Conservation (phyloP, 202 grass and related monocot genomes). For the Tripidium arundinaceum region DNA sequence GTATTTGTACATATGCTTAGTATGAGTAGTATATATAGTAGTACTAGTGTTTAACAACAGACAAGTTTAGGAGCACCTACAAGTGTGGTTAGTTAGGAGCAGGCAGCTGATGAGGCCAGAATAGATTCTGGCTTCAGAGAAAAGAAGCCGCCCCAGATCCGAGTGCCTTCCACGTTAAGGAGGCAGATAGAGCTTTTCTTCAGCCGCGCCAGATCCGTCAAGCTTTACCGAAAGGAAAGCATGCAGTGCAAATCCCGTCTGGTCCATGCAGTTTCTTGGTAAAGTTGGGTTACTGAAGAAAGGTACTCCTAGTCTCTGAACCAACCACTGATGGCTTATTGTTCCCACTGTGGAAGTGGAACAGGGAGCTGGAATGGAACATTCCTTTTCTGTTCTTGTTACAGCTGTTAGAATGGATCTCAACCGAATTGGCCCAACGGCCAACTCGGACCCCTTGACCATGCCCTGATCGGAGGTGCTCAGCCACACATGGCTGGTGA, state of each 20-base stretch:
- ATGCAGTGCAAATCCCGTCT: neutral
- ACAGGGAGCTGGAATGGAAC: neutral
- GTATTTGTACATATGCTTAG: neutral
- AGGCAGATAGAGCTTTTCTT: constrained; percentile 24
- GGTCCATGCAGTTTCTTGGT: neutral
- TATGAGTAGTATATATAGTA: neutral
- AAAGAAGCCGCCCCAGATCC: neutral
- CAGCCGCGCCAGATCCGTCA: constrained; percentile 17
- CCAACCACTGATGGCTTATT: neutral
- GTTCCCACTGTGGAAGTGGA: neutral
- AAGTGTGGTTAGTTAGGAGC: constrained; percentile 18
- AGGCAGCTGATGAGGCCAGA: neutral
- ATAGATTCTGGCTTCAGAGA: neutral
- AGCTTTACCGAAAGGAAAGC: constrained; percentile 31
- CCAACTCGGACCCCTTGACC: too few relatives aligned
- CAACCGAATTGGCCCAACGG: too few relatives aligned
- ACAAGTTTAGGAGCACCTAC: neutral
- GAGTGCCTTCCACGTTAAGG: constrained; percentile 42
- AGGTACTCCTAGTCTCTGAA: neutral
- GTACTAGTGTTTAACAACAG: neutral
- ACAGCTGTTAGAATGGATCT: too few relatives aligned
- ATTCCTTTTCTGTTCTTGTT: neutral
- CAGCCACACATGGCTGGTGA: too few relatives aligned
- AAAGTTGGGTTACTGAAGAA: neutral
- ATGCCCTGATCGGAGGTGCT: too few relatives aligned